Evolutionary conservation across 140 eudicot species (phyloP).

Genomic region (Bidens hawaiensis): DNA sequence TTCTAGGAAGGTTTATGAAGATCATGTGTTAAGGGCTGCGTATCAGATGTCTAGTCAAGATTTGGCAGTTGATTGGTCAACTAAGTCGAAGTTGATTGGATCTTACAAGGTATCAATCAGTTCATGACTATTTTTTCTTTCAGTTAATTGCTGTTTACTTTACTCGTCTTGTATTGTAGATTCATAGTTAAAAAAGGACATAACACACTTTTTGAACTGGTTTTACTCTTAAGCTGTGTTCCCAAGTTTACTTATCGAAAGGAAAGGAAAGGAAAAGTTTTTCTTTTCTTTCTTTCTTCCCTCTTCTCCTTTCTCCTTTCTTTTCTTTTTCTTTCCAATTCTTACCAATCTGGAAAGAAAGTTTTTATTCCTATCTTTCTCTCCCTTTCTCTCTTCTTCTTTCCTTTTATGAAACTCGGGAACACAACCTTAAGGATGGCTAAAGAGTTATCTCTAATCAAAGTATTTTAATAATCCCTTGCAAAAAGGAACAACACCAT

Average conservation of each 20-base stretch:
- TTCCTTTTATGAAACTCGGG: no score
- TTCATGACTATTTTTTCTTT: background rate
- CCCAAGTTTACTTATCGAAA: no score
- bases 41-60: constrained; percentile 64
- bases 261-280: no score
- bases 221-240: no score
- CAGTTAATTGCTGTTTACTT: background rate
- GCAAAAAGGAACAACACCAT: background rate
- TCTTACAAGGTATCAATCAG: constrained; percentile 65
- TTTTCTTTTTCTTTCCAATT: no score
- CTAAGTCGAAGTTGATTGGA: constrained; percentile 59
- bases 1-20: constrained; percentile 57
- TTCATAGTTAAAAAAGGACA: background rate
- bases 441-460: background rate
- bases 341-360: no score
- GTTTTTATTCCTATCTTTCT: no score
- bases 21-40: constrained; percentile 56
- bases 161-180: background rate
- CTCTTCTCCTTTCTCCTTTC: no score
- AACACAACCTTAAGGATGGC: no score
- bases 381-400: no score
- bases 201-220: no score
- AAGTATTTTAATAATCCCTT: background rate
- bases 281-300: no score
- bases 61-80: constrained; percentile 75